phyloP scores from a whole-genome alignment of 306 rosid species.

The Ormosia semicastrata region DNA sequence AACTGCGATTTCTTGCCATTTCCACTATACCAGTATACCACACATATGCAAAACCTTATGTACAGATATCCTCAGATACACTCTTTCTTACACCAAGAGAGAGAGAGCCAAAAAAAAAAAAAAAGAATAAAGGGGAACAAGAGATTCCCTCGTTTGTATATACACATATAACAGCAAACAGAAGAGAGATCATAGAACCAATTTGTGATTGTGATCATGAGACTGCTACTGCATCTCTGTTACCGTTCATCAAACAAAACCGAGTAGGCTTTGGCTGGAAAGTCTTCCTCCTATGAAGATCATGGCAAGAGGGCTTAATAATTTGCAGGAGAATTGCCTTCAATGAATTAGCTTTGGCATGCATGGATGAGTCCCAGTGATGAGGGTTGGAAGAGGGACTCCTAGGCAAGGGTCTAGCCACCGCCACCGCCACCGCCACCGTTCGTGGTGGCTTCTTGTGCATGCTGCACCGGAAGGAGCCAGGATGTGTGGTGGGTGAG shows the following conservation, averaged over 20 bases:
- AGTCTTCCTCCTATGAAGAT: constrained; percentile 44
- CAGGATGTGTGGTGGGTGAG: constrained; percentile 63
- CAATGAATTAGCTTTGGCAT: constrained; percentile 21
- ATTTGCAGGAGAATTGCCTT: constrained; percentile 50
- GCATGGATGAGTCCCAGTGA: neutral
- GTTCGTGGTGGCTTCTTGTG: constrained; percentile 43
- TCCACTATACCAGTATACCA: neutral
- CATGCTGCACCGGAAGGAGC: constrained; percentile 66
- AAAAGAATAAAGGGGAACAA: too few relatives aligned
- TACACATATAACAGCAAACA: neutral
- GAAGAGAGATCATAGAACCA: neutral
- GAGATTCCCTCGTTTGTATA: neutral
- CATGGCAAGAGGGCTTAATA: constrained; percentile 48
- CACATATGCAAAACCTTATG: neutral
- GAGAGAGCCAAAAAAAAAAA: too few relatives aligned
- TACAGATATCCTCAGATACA: neutral
- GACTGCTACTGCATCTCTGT: constrained; percentile 28
- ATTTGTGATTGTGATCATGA: neutral
- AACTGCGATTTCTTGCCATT: neutral
- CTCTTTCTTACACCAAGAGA: neutral
- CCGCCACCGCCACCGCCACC: too few relatives aligned
- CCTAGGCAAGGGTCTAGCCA: neutral
- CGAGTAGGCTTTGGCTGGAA: constrained; percentile 57
- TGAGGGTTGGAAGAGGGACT: neutral
- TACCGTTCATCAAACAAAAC: constrained; percentile 41